A percentile compares a stretch with the other conserved stretches of the same genome.
phyloP scores from a whole-genome alignment of 164 flowering plant species.

The Nymphaea thermarum region DNA sequence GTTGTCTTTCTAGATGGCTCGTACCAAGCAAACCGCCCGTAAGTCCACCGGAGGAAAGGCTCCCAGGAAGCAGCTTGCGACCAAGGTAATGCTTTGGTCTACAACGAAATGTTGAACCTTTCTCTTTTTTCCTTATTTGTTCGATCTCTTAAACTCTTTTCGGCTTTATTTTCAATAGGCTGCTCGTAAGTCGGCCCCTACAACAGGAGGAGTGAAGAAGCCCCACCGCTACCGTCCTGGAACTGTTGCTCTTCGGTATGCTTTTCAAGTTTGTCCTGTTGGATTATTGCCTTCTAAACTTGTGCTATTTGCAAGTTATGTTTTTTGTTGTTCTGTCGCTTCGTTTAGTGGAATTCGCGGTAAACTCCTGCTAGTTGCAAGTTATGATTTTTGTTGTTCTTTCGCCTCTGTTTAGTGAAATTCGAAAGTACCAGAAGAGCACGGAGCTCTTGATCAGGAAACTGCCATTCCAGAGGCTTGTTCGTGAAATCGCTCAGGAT shows the following conservation, averaged over 20 bases:
- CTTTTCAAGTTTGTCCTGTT: not conserved
- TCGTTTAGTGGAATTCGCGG: not conserved
- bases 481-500: constrained; percentile 20
- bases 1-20: constrained; percentile 6
- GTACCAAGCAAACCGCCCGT: constrained; percentile 15
- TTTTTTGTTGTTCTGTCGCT: too few species aligned
- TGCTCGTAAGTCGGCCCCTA: constrained; percentile 14
- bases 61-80: constrained; percentile 15
- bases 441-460: constrained; percentile 18
- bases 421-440: constrained; percentile 19
- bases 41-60: constrained; percentile 15
- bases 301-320: too few species aligned
- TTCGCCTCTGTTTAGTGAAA: constrained; percentile 1
- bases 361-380: not conserved
- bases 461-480: constrained; percentile 20
- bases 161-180: constrained; percentile 2
- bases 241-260: constrained; percentile 14
- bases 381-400: too few species aligned
- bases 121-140: too few species aligned
- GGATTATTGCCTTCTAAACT: not conserved
- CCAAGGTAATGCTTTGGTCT: constrained; percentile 5
- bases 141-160: too few species aligned
- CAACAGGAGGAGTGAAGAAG: constrained; percentile 15
- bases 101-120: too few species aligned
- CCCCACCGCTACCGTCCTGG: constrained; percentile 14